Evolutionary conservation across 2,329 filamentous ascomycete genomes (phyloP).

Genomic region (Talaromyces sp.): DNA sequence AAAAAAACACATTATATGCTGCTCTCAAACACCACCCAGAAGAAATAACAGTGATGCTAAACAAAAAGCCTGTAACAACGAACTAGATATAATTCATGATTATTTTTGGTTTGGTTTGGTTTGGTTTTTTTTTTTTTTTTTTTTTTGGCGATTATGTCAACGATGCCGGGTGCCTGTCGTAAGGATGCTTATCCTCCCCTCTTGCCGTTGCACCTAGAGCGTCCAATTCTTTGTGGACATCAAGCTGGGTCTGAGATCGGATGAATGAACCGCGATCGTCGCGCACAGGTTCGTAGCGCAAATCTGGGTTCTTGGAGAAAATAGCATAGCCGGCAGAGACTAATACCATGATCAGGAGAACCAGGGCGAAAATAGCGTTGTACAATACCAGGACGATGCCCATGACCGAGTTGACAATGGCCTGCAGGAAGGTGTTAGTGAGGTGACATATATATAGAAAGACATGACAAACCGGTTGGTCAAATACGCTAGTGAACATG

Average conservation of each 20-base stretch:
- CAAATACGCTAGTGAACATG: conserved; percentile 82
- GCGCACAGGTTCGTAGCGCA: conserved; percentile 90
- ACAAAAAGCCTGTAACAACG: not conserved
- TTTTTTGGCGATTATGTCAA: not conserved
- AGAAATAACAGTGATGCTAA: not conserved
- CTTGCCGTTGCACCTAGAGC: conserved; percentile 82
- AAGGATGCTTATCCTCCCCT: conserved; percentile 51
- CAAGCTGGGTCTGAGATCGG: conserved; percentile 83
- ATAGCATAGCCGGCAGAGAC: conserved; percentile 73
- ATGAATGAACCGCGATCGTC: conserved; percentile 96
- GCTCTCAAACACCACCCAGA: not conserved
- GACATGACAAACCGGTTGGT: conserved; percentile 57
- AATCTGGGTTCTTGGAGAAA: conserved; percentile 88
- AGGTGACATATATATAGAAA: not conserved
- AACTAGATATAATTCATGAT: not conserved
- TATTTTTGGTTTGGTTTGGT: too few relatives aligned
- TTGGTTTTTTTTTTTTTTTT: not conserved
- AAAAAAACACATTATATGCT: not conserved
- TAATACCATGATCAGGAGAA: conserved; percentile 76
- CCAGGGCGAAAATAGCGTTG: conserved; percentile 76
- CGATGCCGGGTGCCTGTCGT: not conserved
- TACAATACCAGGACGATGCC: conserved; percentile 84
- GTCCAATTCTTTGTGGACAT: conserved; percentile 70
- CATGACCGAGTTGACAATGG: conserved; percentile 78
- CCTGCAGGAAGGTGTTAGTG: conserved; percentile 22